Evolutionary conservation across 208 protist species (phyloP).

Genomic region (Crithidia brevicula): DNA sequence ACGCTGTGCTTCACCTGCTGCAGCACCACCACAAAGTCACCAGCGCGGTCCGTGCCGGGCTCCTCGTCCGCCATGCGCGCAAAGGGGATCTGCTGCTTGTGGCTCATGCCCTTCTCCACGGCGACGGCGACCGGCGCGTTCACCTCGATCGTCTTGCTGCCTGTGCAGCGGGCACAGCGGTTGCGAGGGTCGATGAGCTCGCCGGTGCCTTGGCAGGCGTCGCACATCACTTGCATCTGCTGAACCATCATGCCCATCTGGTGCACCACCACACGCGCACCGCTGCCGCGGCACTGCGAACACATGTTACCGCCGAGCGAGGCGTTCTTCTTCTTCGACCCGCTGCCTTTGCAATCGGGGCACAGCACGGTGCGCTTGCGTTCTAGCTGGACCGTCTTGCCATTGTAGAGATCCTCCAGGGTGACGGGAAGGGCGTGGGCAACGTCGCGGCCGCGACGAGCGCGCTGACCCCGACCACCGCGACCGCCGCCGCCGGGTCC

Average conservation of each 20-base stretch:
- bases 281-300: slow-evolving; percentile 89
- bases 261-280: slow-evolving; percentile 84
- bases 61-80: slow-evolving; percentile 53
- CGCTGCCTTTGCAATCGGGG: slow-evolving; percentile 62
- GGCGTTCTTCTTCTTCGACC: slow-evolving; percentile 37
- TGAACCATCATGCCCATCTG: slow-evolving; percentile 97
- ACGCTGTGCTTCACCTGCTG: slow-evolving; percentile 91
- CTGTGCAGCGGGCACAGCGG: slow-evolving; percentile 91
- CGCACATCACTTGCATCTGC: slow-evolving; percentile 91
- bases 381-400: slow-evolving; percentile 58
- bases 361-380: slow-evolving; percentile 59
- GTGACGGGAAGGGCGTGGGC: slow-evolving; percentile 57
- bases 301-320: slow-evolving; percentile 46
- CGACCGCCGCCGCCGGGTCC: background rate
- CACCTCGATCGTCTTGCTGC: slow-evolving; percentile 86
- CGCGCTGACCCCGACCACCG: slow-evolving; percentile 23
- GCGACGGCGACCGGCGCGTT: slow-evolving; percentile 61
- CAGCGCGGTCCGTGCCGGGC: slow-evolving; percentile 49
- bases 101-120: slow-evolving; percentile 64
- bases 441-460: slow-evolving; percentile 29
- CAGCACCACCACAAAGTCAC: slow-evolving; percentile 96
- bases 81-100: slow-evolving; percentile 59
- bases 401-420: slow-evolving; percentile 83
- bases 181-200: slow-evolving; percentile 85
- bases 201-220: slow-evolving; percentile 91